Percentiles rank a stretch among this genome's conserved stretches.
Conservation (phyloP, 805 yeast species). For the Ogataea paraovalis region DNA sequence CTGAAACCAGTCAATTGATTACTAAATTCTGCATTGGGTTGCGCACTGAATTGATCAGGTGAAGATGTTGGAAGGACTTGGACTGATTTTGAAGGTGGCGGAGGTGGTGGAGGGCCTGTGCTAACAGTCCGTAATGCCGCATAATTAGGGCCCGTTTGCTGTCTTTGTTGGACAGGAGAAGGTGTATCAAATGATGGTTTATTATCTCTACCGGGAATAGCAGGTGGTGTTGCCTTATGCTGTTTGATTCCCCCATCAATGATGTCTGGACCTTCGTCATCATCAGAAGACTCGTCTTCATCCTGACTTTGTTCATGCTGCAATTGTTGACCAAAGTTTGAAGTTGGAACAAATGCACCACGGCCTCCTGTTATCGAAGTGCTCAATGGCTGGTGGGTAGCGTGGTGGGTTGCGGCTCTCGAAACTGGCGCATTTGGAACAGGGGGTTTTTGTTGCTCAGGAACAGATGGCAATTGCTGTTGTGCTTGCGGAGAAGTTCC, state of each 20-base stretch:
- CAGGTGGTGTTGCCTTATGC: slow-evolving; percentile 27
- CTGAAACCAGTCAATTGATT: slow-evolving; percentile 6
- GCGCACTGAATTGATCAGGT: slow-evolving; percentile 2
- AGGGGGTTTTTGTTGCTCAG: slow-evolving; percentile 23
- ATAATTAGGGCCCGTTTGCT: slow-evolving; percentile 35
- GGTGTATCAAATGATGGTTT: slow-evolving; percentile 30
- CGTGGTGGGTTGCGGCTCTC: slow-evolving; percentile 16
- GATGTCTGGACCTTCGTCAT: slow-evolving; percentile 36
- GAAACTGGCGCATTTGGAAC: slow-evolving; percentile 33
- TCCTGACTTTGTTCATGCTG: slow-evolving; percentile 27
- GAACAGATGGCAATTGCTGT: slow-evolving; percentile 21
- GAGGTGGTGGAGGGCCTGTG: slow-evolving; percentile 1
- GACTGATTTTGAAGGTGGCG: neutral
- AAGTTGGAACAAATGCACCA: slow-evolving; percentile 68
- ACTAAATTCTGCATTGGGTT: slow-evolving; percentile 3
- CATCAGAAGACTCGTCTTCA: slow-evolving; percentile 32
- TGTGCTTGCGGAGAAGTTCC: slow-evolving; percentile 35
- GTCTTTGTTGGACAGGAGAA: slow-evolving; percentile 13
- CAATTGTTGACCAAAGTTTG: slow-evolving; percentile 79
- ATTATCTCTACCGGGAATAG: slow-evolving; percentile 33
- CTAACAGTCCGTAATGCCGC: slow-evolving; percentile 38
- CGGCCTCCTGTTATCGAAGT: slow-evolving; percentile 30
- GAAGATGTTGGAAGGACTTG: neutral
- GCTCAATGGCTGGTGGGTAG: slow-evolving; percentile 9
- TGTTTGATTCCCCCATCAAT: slow-evolving; percentile 16